Conservation (phyloP, 108 stramenopile genomes). For the Stephanodiscus minutulus region DNA sequence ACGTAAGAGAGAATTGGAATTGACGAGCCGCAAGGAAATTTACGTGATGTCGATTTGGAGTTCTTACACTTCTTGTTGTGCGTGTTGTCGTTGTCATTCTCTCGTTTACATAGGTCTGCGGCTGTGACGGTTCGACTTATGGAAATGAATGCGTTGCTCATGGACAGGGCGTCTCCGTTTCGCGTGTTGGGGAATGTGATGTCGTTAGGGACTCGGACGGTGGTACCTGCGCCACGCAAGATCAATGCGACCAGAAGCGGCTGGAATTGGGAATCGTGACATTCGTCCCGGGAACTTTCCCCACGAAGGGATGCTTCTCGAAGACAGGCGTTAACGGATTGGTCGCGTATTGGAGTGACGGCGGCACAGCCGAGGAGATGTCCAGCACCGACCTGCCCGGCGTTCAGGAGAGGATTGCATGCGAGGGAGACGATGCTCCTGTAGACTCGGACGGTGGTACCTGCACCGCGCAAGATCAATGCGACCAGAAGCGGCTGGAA, state of each 20-base stretch:
- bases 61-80: no score
- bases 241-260: slow-evolving; percentile 6
- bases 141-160: background rate
- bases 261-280: background rate
- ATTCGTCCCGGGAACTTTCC: slow-evolving; percentile 1
- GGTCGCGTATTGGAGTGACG: background rate
- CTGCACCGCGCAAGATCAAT: background rate
- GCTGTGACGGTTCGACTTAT: background rate
- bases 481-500: slow-evolving; percentile 1
- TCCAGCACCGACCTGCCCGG: no score
- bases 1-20: background rate
- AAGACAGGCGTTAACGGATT: no score
- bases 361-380: slow-evolving; percentile 1
- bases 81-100: background rate
- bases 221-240: background rate
- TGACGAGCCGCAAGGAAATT: background rate
- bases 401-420: no score
- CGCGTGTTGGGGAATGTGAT: background rate
- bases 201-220: no score
- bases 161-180: background rate
- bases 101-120: background rate
- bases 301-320: slow-evolving; percentile 18
- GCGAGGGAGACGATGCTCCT: background rate
- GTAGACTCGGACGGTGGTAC: no score
- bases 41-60: no score